Base-by-base conservation (phyloP, 257 asterid species). In the Solanum lignicaule region DNA sequence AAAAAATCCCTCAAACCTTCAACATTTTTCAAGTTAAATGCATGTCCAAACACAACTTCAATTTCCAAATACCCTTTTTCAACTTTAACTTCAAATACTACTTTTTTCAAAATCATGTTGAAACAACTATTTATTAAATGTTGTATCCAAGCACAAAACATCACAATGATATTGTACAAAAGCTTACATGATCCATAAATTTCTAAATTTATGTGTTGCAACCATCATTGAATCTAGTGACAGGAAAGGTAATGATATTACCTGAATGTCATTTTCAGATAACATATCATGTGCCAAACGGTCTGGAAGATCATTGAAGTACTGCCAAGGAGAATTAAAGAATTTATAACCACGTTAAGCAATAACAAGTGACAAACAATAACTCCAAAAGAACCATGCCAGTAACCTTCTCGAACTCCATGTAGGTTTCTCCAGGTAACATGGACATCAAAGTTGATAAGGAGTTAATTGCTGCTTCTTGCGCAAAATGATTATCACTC, bases 241-340 rank as follows among this genome's bases (percentile, higher is more conserved):
- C 60, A 66, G 78, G 58, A 87, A 29, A 81, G 69, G 68, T 29
- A 31, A 46, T 9, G 41, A 81, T 81, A 81, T 83, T 74, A 97
- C 99, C 99, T 97, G 98, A 90, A 97, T 93, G 88, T 97, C 99
- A 87, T 86, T 87, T 89, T 94, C 97, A 32, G 99, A 92, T 83
- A 97, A 94, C 23, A 90, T 76, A 87, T 94, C 95, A 88, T 97
- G 99, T 1, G 93, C 95, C 85, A 39, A 76, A 87, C 93, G 95
- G 89, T 96, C 98, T 20, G 98, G 96, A 86, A 95, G 95, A 90
- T 91, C 92, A 88, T 89, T 92, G 48, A 97, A 93, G 94, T 88
- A 91, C 99, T 97, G 95, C 90, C 88, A 86, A 89, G 90, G 88
- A 65, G 72, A 86, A 71, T 12, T 73, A 86, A 73, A 71, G 33